These are phyloP conservation scores for Fulvia fulva DNA, from an alignment of 2,329 filamentous ascomycete species.

Conservation along the genomic window DNA sequence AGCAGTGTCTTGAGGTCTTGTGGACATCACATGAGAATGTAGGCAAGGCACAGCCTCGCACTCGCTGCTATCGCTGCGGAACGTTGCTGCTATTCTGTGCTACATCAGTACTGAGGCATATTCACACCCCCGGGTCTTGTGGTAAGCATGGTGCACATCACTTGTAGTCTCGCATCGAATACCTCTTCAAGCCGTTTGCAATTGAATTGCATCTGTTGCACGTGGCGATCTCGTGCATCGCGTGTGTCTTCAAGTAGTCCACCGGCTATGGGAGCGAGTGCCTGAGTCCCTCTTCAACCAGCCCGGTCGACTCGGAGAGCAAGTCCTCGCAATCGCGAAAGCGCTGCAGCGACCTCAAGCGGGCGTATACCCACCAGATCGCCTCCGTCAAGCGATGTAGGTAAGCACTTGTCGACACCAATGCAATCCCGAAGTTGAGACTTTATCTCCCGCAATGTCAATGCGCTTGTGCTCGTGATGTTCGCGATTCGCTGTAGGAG, in stretches of 20 bases:
- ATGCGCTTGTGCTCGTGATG: conserved; percentile 12
- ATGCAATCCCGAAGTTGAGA: conserved; percentile 17
- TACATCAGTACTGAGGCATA: conserved; percentile 13
- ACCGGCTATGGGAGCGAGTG: neutral
- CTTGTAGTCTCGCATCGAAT: neutral
- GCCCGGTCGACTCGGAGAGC: conserved; percentile 12
- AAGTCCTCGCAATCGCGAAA: conserved; percentile 28
- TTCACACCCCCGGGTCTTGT: neutral
- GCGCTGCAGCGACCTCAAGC: conserved; percentile 30
- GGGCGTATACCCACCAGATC: conserved; percentile 30
- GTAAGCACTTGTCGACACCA: conserved; percentile 23
- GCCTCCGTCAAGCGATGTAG: conserved; percentile 25
- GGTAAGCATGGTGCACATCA: neutral
- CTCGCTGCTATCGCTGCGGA: neutral
- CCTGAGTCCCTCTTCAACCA: neutral
- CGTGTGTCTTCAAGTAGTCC: neutral
- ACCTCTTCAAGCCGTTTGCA: neutral
- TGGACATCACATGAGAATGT: neutral
- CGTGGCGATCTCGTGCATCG: neutral
- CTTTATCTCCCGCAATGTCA: conserved; percentile 22
- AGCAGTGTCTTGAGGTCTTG: neutral
- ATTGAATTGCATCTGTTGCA: neutral
- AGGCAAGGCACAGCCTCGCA: neutral
- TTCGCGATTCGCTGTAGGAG: conserved; percentile 21
- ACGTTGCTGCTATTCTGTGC: conserved; percentile 2